Base-by-base conservation (phyloP, 2,329 filamentous ascomycete genomes). In the Dactylonectria macrodidyma region DNA sequence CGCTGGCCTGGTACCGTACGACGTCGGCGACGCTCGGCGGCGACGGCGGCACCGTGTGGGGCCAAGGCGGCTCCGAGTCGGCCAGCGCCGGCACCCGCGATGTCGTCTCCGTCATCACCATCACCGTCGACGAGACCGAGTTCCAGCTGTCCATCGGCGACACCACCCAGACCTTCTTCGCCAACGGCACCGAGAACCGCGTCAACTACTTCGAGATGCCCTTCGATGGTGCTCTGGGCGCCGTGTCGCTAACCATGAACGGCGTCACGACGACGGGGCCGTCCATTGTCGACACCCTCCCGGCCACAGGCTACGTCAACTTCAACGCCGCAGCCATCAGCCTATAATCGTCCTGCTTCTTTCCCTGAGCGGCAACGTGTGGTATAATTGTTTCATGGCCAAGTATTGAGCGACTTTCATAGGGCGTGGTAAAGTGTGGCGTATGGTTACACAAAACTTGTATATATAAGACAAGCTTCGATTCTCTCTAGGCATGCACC, bases 1-100 rank as follows among this genome's bases (percentile, higher is more conserved):
- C 81, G 8, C 70, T 77, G 2, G 70, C 74, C 4, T 82, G 80
- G 79, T 82, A 81, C 67, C 79, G 81, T 30, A 66, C 62, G n/a
- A 78, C 76, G 12, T 73, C 75, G 1, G 70, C 65, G 10, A 62
- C 57, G 1, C 69, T 74, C 3, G 81, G 79, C 57, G 30, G 56
- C 26, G 71, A 73, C 52, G 79, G 77, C 36, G 77, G 74, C n/a
- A 82, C 80, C 1, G 78, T 78, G 19, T 80, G 78, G 54, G 56
- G 75, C 70, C 60, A 76, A 59, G 67, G 73, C 69, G 72, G 73
- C 19, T 30, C 69, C 7, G 69, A 76, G 56, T 76, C 74, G 22
- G 65, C 67, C 1, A 71, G 76, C 9, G 46, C 48, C 26, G 75
- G 71, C 36, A 71, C 68, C 7, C 68, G 78, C 56, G 78, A 80